Conservation (phyloP, 441 rosid species). For the California macrophylla region DNA sequence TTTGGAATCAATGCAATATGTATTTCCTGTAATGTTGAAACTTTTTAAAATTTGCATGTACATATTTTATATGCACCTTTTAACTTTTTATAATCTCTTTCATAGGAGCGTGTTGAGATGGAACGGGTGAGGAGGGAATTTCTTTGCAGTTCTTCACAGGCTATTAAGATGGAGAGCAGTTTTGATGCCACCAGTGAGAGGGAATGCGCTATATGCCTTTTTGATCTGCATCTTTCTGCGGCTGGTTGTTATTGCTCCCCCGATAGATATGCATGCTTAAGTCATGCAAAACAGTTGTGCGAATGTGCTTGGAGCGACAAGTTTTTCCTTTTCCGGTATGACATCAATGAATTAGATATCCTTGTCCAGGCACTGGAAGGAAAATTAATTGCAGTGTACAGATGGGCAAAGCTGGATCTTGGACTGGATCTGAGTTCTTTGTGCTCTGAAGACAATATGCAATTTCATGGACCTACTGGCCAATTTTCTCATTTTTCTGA, state of each 20-base stretch:
- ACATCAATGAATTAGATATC: constrained; percentile 65
- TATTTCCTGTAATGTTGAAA: not conserved
- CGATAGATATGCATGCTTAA: constrained; percentile 83
- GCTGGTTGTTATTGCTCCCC: constrained; percentile 91
- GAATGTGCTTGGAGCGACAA: constrained; percentile 59
- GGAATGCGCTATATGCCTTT: constrained; percentile 80
- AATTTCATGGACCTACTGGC: constrained; percentile 17
- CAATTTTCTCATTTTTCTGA: constrained; percentile 34
- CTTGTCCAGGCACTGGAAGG: constrained; percentile 97
- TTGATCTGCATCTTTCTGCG: constrained; percentile 96
- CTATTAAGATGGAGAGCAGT: constrained; percentile 76
- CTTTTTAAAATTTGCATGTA: not conserved
- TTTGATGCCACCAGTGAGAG: constrained; percentile 87
- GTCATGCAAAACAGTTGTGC: constrained; percentile 82
- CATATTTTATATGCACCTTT: constrained; percentile 3
- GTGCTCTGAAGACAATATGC: constrained; percentile 34
- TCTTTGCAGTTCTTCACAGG: constrained; percentile 48
- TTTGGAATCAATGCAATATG: not conserved
- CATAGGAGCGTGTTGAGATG: constrained; percentile 73
- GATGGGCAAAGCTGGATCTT: constrained; percentile 95
- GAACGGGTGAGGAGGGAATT: constrained; percentile 65
- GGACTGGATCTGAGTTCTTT: constrained; percentile 72
- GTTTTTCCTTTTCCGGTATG: constrained; percentile 79
- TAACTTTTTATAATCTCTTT: constrained; percentile 15
- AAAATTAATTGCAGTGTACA: constrained; percentile 79